Percentiles rank a stretch among this genome's conserved stretches.
Conservation (phyloP, 2,329 filamentous ascomycete species). For the Ploettnerulaceae sp. region DNA sequence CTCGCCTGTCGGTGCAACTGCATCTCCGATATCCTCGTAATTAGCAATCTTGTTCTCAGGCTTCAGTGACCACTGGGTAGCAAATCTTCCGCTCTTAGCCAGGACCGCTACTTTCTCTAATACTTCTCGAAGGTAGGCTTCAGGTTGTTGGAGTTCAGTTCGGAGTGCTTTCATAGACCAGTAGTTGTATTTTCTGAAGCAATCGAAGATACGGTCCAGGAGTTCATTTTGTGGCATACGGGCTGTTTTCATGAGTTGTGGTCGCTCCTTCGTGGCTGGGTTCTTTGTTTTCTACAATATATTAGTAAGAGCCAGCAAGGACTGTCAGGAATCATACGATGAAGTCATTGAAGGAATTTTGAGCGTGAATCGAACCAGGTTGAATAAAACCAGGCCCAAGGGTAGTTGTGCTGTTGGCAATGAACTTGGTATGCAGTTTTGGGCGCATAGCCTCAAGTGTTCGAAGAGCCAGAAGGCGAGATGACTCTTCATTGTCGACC, state of each 20-base stretch:
- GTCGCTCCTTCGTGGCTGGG: slow-evolving; percentile 53
- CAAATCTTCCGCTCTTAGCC: slow-evolving; percentile 77
- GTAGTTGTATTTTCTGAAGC: slow-evolving; percentile 82
- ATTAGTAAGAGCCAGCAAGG: slow-evolving; percentile 8
- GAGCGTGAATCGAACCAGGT: slow-evolving; percentile 45
- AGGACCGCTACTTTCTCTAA: slow-evolving; percentile 78
- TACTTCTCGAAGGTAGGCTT: slow-evolving; percentile 84
- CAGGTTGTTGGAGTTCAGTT: slow-evolving; percentile 73
- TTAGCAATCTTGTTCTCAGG: slow-evolving; percentile 58
- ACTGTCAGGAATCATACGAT: slow-evolving; percentile 45
- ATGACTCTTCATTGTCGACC: slow-evolving; percentile 65
- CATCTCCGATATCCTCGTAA: slow-evolving; percentile 48
- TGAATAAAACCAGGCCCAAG: slow-evolving; percentile 46
- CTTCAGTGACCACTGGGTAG: slow-evolving; percentile 79
- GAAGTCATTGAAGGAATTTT: slow-evolving; percentile 46
- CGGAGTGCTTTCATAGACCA: slow-evolving; percentile 92
- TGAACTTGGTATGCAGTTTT: slow-evolving; percentile 48
- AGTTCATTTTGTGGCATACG: slow-evolving; percentile 88
- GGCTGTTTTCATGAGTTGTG: slow-evolving; percentile 75
- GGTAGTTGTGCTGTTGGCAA: slow-evolving; percentile 27
- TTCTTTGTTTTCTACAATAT: slow-evolving; percentile 45
- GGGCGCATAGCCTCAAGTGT: slow-evolving; percentile 56
- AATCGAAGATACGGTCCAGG: slow-evolving; percentile 75
- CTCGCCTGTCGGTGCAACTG: slow-evolving; percentile 43
- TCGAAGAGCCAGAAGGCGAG: slow-evolving; percentile 53